These are phyloP conservation scores for Tetrahymena malaccensis DNA, from an alignment of 73 alveolate genomes.

Conservation along the genomic window DNA sequence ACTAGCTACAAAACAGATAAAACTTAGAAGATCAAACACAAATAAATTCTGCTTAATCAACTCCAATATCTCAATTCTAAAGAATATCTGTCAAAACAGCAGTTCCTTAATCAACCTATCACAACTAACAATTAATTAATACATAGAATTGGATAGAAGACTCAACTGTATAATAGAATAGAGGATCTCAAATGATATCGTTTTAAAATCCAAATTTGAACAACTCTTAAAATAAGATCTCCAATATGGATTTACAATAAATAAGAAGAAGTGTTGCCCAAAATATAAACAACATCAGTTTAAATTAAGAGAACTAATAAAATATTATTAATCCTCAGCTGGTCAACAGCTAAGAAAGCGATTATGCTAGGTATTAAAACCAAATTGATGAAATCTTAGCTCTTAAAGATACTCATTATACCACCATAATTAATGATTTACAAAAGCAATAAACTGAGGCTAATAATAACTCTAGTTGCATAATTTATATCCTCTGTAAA, in stretches of 20 bases:
- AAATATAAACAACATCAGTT: neutral
- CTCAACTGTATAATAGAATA: neutral
- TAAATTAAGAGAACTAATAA: neutral
- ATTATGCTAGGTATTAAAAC: neutral
- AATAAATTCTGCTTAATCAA: neutral
- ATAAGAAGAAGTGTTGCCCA: neutral
- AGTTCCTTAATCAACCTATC: neutral
- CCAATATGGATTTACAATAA: neutral
- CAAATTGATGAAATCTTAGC: neutral
- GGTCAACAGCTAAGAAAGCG: neutral
- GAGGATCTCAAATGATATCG: neutral
- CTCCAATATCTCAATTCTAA: neutral
- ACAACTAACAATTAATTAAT: neutral
- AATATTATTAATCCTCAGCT: neutral
- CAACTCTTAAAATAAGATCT: neutral
- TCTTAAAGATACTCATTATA: neutral
- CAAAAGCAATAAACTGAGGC: neutral
- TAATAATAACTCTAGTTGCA: neutral
- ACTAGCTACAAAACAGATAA: neutral
- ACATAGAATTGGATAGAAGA: neutral
- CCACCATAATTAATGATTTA: neutral
- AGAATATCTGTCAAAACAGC: neutral
- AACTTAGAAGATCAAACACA: neutral
- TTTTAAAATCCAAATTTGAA: neutral
- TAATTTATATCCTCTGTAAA: neutral